Percentiles rank a stretch among this genome's conserved stretches.
Evolutionary conservation across 1,139 yeast species (phyloP).

Genomic region (Zygoascus hellenicus): DNA sequence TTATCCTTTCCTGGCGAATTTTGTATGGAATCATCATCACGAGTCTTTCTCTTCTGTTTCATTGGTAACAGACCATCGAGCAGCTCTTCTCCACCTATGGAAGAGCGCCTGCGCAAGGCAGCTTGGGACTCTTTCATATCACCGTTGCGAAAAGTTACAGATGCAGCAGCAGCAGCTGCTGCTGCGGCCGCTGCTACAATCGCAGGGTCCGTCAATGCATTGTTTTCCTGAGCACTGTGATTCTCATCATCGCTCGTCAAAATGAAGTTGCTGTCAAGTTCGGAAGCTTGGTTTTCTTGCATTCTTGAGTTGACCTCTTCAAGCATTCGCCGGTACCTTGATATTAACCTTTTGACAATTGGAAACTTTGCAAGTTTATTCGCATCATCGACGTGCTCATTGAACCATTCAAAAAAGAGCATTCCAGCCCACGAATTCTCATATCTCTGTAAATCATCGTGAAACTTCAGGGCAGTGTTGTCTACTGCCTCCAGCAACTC

Average conservation of each 20-base stretch:
- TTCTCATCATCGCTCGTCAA: slow-evolving; percentile 8
- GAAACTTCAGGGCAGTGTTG: slow-evolving; percentile 17
- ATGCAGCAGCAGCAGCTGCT: slow-evolving; percentile 11
- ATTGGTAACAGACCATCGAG: slow-evolving; percentile 1
- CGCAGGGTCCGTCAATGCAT: slow-evolving; percentile 2
- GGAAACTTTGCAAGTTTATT: slow-evolving; percentile 30
- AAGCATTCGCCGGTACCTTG: slow-evolving; percentile 8
- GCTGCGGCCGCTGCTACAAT: slow-evolving; percentile 11
- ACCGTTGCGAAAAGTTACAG: slow-evolving; percentile 11
- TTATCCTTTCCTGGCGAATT: slow-evolving; percentile 4
- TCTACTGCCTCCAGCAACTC: slow-evolving; percentile 58
- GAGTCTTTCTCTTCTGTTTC: slow-evolving; percentile 5
- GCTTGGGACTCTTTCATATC: slow-evolving; percentile 10
- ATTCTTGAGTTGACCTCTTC: slow-evolving; percentile 4
- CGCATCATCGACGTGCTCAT: slow-evolving; percentile 41
- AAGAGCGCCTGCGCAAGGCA: background rate
- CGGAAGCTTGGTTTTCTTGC: slow-evolving; percentile 2
- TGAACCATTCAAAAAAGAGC: slow-evolving; percentile 20
- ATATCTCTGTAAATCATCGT: background rate
- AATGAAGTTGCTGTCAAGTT: slow-evolving; percentile 1
- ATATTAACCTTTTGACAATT: slow-evolving; percentile 12
- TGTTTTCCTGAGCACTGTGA: background rate
- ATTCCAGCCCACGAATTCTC: slow-evolving; percentile 8
- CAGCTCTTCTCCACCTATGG: slow-evolving; percentile 4
- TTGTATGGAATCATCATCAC: background rate